Conservation (phyloP, 73 alveolate species). For the Paramecium primaurelia region DNA sequence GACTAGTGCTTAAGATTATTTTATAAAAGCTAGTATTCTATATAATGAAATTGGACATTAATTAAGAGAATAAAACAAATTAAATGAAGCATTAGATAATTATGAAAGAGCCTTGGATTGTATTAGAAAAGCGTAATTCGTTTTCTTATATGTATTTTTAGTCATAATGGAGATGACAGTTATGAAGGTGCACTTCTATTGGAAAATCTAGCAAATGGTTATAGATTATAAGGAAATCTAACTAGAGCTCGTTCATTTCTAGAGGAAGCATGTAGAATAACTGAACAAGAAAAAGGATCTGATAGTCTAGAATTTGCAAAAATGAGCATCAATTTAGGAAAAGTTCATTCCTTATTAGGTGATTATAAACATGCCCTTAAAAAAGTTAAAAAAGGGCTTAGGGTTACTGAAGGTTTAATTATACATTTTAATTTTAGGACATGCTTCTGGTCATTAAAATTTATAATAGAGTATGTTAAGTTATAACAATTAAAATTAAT, state of each 20-base stretch:
- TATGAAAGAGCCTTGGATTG: slow-evolving; percentile 55
- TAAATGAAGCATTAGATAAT: slow-evolving; percentile 54
- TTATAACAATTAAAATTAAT: not conserved
- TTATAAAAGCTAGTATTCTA: slow-evolving; percentile 46
- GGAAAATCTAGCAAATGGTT: slow-evolving; percentile 55
- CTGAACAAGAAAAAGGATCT: slow-evolving; percentile 37
- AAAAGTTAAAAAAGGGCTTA: slow-evolving; percentile 52
- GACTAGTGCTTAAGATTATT: slow-evolving; percentile 54
- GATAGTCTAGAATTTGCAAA: slow-evolving; percentile 54
- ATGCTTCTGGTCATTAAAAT: not conserved
- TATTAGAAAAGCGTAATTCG: slow-evolving; percentile 40
- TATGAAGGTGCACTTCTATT: slow-evolving; percentile 50
- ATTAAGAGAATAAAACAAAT: slow-evolving; percentile 38
- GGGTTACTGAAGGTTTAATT: slow-evolving; percentile 50
- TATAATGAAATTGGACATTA: slow-evolving; percentile 49
- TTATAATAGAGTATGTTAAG: not conserved
- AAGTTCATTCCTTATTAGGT: slow-evolving; percentile 51
- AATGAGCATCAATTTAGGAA: slow-evolving; percentile 49
- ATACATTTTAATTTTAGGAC: not conserved
- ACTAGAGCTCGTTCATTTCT: slow-evolving; percentile 42
- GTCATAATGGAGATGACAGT: slow-evolving; percentile 58
- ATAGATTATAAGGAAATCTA: slow-evolving; percentile 56
- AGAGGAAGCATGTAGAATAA: slow-evolving; percentile 56
- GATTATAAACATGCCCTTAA: slow-evolving; percentile 52
- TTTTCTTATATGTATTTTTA: not conserved